A percentile compares a stretch with the other conserved stretches of the same genome.
These are phyloP conservation scores for Phytophthora idaei DNA, from an alignment of 352 stramenopile genomes.

Conservation along the genomic window DNA sequence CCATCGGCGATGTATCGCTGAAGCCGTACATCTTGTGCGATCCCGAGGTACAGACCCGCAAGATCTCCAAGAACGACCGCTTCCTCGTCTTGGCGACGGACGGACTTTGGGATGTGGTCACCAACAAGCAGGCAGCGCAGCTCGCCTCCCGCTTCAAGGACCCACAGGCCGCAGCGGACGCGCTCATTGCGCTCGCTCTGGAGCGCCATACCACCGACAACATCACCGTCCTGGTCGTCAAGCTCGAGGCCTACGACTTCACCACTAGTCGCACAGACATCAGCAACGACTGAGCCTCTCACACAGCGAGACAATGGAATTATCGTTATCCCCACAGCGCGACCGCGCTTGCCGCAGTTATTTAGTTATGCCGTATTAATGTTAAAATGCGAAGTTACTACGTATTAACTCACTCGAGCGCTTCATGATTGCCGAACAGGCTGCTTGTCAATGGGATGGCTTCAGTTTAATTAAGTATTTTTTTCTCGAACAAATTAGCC, in stretches of 20 bases:
- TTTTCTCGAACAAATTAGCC: too few species aligned
- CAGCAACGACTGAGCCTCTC: slow-evolving; percentile 17
- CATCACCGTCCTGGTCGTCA: slow-evolving; percentile 77
- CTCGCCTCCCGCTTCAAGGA: slow-evolving; percentile 56
- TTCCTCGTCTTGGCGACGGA: slow-evolving; percentile 85
- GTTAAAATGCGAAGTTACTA: slow-evolving; percentile 29
- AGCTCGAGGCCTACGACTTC: slow-evolving; percentile 63
- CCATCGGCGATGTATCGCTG: slow-evolving; percentile 81
- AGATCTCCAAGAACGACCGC: slow-evolving; percentile 58
- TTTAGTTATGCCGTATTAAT: slow-evolving; percentile 35
- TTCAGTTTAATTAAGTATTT: too few species aligned
- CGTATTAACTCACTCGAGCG: background rate
- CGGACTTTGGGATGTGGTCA: slow-evolving; percentile 86
- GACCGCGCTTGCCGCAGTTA: slow-evolving; percentile 17
- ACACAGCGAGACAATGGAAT: slow-evolving; percentile 9
- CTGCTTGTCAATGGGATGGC: too few species aligned
- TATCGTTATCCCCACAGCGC: slow-evolving; percentile 10
- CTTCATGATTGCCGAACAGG: too few species aligned
- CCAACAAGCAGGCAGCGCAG: slow-evolving; percentile 65
- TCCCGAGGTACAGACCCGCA: slow-evolving; percentile 73
- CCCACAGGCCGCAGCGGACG: slow-evolving; percentile 61
- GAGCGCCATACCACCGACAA: slow-evolving; percentile 71
- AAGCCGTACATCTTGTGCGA: slow-evolving; percentile 82
- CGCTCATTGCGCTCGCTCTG: slow-evolving; percentile 66
- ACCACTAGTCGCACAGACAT: slow-evolving; percentile 32